Percentiles rank a stretch among this genome's conserved stretches.
phyloP scores from a whole-genome alignment of 352 stramenopile species.

The Peronospora destructor region DNA sequence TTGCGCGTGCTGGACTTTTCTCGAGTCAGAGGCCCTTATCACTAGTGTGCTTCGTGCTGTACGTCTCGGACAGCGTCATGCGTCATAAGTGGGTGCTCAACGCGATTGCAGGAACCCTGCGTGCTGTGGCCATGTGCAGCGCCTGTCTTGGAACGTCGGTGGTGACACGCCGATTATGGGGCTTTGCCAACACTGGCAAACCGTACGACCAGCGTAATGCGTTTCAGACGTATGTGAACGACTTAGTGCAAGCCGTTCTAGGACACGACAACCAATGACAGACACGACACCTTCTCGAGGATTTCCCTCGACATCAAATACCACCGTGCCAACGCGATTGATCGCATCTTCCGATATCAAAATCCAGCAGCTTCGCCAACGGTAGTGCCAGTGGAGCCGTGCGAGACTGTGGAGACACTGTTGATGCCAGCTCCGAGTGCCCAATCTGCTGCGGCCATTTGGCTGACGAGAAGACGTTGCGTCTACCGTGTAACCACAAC shows the following conservation, averaged over 20 bases:
- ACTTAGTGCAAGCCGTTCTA: conserved; percentile 37
- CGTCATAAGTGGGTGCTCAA: conserved; percentile 63
- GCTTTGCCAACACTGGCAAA: conserved; percentile 19
- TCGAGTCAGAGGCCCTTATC: conserved; percentile 16
- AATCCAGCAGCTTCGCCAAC: conserved; percentile 10
- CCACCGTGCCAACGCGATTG: conserved; percentile 26
- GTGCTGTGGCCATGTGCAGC: conserved; percentile 58
- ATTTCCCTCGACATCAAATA: conserved; percentile 48
- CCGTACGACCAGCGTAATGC: conserved; percentile 40
- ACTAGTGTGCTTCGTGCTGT: conserved; percentile 48
- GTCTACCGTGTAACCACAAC: conserved; percentile 53
- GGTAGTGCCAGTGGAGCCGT: conserved; percentile 7
- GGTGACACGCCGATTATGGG: conserved; percentile 17
- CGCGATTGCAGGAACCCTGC: conserved; percentile 33
- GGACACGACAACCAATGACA: conserved; percentile 37
- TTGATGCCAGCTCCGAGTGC: conserved; percentile 47
- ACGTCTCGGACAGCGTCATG: conserved; percentile 64
- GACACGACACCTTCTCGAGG: conserved; percentile 35
- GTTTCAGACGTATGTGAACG: conserved; percentile 65
- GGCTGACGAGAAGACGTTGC: conserved; percentile 34
- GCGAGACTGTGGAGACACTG: conserved; percentile 14
- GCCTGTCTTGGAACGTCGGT: conserved; percentile 22
- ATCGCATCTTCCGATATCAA: conserved; percentile 21
- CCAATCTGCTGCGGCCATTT: conserved; percentile 58
- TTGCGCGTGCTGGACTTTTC: conserved; percentile 16